Base-by-base conservation (phyloP, 2,329 filamentous ascomycete species). In the Mariannaea elegans region DNA sequence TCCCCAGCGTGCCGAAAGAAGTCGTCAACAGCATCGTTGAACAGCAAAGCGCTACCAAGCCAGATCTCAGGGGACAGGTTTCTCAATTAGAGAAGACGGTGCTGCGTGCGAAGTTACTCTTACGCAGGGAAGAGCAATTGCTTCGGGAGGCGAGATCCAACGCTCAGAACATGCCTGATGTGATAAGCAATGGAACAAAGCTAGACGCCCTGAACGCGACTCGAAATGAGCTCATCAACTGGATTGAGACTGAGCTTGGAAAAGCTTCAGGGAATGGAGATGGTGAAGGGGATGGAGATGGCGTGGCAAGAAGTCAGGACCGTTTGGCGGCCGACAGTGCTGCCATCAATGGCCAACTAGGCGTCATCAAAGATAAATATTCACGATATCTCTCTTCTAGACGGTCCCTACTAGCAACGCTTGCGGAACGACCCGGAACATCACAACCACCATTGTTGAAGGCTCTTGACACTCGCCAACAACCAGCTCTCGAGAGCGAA, bases 221-320 rank as follows among this genome's bases (percentile, higher is more conserved):
- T 10, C 81, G 88, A 14, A 82, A 83, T 50, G 84, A 86, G 62
- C 79, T 90, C 49, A 89, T 90, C 59, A 79, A 75, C 56, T 90
- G 87, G 87, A 88, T 90, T 56, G 87, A 90, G 71, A 77, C 76
- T 5, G 88, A 90, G 70, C 75, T 90, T 19, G 76, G 80, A 50
- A 85, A 84, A 54, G 84, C 85, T 2, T 78, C 80, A 4, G 68
- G 71, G 0, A 77, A 76, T 3, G 75, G 66, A 19, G 71, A 73
- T 1, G 74, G 72, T 1, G 70, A 65, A 1, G 71, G 71, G 6
- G 69, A 70, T 0, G 46, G 42, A 9, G 62, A 67, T 4, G 70
- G 71, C 6, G 63, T 64, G 19, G 52, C 65, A 4, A 69, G 71
- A 12, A 62, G 65, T 50, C 54, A 69, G 29, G 65, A 66, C 14